Base-by-base conservation (phyloP, 1,139 yeast genomes). In the Pneumocystis jirovecii region DNA sequence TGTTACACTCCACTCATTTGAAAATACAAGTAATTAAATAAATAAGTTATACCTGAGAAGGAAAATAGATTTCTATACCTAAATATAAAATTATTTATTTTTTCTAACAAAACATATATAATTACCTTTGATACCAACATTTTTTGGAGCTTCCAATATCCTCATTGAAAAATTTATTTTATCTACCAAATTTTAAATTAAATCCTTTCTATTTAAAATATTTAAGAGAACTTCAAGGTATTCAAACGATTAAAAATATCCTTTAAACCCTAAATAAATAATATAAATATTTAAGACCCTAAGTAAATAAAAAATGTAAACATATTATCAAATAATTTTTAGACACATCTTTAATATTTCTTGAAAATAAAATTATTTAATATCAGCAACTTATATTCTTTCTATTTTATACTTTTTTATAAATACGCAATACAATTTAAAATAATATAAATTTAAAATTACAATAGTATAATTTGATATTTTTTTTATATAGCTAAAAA, bases 41-140 rank as follows among this genome's bases (percentile, higher is more conserved):
- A 29, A 60, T 42, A 17, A 25, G 25, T 29, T 64, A 37, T 62
- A 42, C 65, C 40, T 19, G 42, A 12, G 44, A 60, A 37, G 44
- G 62, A 35, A 42, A 42, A 31, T 62, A 64, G n/a, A 60, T 37
- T 25, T 44, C 63, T 19, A 63, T 39, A 8, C 25, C 42, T 44
- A 19, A 62, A 31, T 34, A 8, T 12, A 37, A 62, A 56, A 19
- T 50, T 25, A 50, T 50, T 50, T 8, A 3, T 50, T 50, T 50
- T 50, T 25, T 15, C 25, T 31, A 31, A 31, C 5, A 31, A 31
- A 50, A 25, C n/a, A 25, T 25, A 25, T 21, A 50, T 25, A 50
- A 25, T 25, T 17, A 25, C 57, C 57, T 12, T 60, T 60, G 25
- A 60, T 60, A 6, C 61, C 61, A 60, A 60, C 61, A 60, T 60